phyloP scores from a whole-genome alignment of 192 early-diverging fungal genomes.

The Backusella luteola region DNA sequence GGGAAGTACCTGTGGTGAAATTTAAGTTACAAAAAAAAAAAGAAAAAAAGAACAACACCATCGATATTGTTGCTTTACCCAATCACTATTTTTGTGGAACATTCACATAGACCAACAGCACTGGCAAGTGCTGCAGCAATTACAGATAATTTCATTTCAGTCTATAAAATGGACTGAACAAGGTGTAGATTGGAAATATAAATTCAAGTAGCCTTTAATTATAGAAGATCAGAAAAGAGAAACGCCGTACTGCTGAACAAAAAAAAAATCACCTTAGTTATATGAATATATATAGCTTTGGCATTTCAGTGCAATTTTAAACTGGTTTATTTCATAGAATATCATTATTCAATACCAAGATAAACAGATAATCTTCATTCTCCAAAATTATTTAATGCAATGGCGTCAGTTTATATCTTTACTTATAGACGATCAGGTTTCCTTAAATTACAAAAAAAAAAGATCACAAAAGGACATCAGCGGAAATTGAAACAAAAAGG shows the following conservation, averaged over 20 bases:
- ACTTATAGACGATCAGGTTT: neutral
- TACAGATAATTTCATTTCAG: neutral
- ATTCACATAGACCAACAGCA: conserved; percentile 8
- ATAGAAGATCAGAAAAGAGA: neutral
- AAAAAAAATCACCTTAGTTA: neutral
- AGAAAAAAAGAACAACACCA: neutral
- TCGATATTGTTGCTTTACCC: conserved; percentile 16
- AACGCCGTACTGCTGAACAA: neutral
- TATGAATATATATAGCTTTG: neutral
- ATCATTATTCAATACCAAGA: neutral
- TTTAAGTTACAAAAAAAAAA: neutral
- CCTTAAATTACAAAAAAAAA: neutral
- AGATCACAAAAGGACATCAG: neutral
- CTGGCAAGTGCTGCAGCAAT: neutral
- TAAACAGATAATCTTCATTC: neutral
- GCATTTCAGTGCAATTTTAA: neutral
- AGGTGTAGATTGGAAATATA: neutral
- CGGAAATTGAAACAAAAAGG: neutral
- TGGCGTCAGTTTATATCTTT: conserved; percentile 3
- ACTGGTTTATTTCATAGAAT: neutral
- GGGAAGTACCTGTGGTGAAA: conserved; percentile 31
- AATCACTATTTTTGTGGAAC: conserved; percentile 22
- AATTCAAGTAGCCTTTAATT: neutral
- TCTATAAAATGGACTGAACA: neutral
- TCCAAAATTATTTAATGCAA: neutral